Evolutionary conservation across 495 filamentous ascomycete species (phyloP), one percentile per base, ranked within the genome.

Genomic region (Aspergillus cavernicola): DNA sequence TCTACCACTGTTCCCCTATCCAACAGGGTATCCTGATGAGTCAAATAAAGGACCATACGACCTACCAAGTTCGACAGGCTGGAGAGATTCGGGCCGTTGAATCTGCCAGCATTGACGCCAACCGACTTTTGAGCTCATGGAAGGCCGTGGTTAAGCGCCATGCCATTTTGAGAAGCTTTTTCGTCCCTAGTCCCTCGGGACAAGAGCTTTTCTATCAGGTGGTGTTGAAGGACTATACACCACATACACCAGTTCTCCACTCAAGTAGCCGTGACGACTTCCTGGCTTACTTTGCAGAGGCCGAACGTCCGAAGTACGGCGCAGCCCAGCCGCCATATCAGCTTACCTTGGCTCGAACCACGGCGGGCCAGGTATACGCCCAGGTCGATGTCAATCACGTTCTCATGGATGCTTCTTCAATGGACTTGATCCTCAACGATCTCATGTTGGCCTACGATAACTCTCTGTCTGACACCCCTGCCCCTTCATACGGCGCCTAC

Each of bases 21-120:
- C 53, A 56, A n/a, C 53, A 56, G 22, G 53, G 53, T 32, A 49
- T 56, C 16, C 12, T 56, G 22, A 36, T 56, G 39, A 56, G 53
- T 19, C 53, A 56, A 28, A 50, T 50, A 7, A 50, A 50, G 20
- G 47, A 56, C 15, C 19, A 13, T 10, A 37, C 29, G 6, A 56
- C 45, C 1, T 56, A 56, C 31, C 46, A 56, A 32, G 53, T 56
- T 3, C 47, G 39, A 19, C 46, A 50, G 26, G 39, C 45, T 2
- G 46, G 53, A 44, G 45, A 50, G 15, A 31, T 56, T 15, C 13
- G 10, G 5, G 22, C 31, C 2, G 12, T 22, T 43, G 26, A 29
- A 11, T 23, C 45, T 1, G 23, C 39, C 0, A 6, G 9, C 1
- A 31, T 50, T 1, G 53, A 56, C 15, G 9, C 38, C 0, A 23